Base-by-base conservation (phyloP, 2,329 filamentous ascomycete genomes). In the Atkinsonella texensis region DNA sequence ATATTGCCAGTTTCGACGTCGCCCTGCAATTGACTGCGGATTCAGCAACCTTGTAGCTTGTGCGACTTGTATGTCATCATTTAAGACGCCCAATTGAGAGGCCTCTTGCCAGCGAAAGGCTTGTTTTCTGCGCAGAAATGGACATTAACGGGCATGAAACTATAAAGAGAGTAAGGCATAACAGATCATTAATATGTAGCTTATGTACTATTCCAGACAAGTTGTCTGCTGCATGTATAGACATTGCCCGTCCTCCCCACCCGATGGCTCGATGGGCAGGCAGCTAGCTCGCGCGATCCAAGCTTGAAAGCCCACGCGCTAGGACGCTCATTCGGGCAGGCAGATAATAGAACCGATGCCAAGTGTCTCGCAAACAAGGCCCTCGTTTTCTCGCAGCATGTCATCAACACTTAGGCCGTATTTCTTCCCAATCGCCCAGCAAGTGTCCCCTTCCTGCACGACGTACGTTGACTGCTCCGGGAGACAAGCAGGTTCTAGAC, bases 371-470 rank as follows among this genome's bases (percentile, higher is more conserved):
- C 78, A 81, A 51, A 76, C 64, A 11, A 80, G 57, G 1, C 63
- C 67, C 18, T 62, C 47, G 52, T 81, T 80, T 39, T 68, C 58
- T 23, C 59, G 60, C 54, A 74, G n/a, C 32, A 81, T 58, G 18
- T 70, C 69, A 13, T 75, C 71, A 20, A 80, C 64, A 42, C 62
- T 64, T 51, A 74, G 53, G n/a, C 65, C 65, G 52, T 66, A 61
- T 33, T 56, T 60, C 52, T 77, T 58, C 1, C 71, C 74, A 59
- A 81, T 70, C 6, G 61, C 70, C 75, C 74, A 79, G 60, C 77
- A 80, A 8, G 74, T 76, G 54, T 80, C 74, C 5, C 73, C 75
- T 8, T 63, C 49, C 48, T 65, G 56, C 43, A 81, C 64, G 39
- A 63, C 62, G 57, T 77, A 71, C 6, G 62, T 58, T 59, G 45